Percentiles rank a stretch among this genome's conserved stretches.
These are phyloP conservation scores for Metschnikowia henanensis DNA, from an alignment of 805 yeast genomes.

Conservation along the genomic window DNA sequence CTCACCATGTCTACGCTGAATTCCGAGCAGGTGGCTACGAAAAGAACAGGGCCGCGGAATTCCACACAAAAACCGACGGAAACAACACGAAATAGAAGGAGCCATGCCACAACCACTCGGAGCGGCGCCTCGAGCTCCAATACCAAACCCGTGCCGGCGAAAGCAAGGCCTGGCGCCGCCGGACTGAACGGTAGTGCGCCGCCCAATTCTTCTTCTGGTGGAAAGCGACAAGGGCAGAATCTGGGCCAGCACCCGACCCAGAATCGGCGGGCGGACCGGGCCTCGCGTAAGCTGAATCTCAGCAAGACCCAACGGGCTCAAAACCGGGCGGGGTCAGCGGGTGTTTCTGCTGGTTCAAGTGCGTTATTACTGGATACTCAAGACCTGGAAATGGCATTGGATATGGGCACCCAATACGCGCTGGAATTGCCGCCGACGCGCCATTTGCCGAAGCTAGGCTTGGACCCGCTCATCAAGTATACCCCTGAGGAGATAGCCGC, in stretches of 20 bases:
- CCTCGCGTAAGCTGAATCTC: neutral
- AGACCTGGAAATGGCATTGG: neutral
- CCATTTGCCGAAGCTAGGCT: neutral
- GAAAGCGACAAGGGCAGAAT: too few relatives aligned
- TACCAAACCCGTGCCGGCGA: too few relatives aligned
- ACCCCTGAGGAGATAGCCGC: constrained; percentile 8
- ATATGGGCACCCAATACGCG: neutral
- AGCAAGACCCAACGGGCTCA: neutral
- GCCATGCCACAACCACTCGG: neutral
- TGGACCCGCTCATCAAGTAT: constrained; percentile 2
- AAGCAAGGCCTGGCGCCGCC: neutral
- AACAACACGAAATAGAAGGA: neutral
- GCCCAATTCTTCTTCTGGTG: neutral
- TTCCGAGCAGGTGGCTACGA: neutral
- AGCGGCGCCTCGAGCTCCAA: neutral
- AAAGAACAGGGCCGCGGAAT: neutral
- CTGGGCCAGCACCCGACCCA: neutral
- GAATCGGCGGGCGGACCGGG: neutral
- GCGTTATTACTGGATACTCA: neutral
- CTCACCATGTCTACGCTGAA: neutral
- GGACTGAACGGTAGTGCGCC: neutral
- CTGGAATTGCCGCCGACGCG: neutral
- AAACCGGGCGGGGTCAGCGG: neutral
- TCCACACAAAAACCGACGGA: neutral
- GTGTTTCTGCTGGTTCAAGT: neutral